Base-by-base conservation (phyloP, 2,329 filamentous ascomycete species). In the Polytolypa hystricis region DNA sequence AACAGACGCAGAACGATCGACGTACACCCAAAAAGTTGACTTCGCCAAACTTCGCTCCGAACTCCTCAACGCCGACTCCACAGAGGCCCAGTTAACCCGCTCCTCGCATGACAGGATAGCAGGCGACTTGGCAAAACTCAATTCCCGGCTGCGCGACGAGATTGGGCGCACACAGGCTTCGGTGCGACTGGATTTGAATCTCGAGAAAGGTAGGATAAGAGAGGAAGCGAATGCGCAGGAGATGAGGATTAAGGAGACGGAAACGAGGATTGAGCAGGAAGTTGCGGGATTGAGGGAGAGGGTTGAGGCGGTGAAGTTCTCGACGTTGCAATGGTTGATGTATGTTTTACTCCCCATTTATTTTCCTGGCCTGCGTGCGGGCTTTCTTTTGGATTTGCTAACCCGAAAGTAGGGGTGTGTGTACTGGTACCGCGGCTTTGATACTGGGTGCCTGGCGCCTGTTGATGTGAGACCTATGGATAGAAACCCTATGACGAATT, bases 211-310 rank as follows among this genome's bases (percentile, higher is more conserved):
- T 10, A 74, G 91, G 44, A 98, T 96, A 48, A 71, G 91, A 43
- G 91, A 98, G 64, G 91, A 98, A 68, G 86, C 87, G 12, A 93
- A 94, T 47, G 81, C 83, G 40, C 91, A 96, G 65, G 91, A 98
- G 62, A 77, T 98, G 62, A 93, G 94, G 68, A 85, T 98, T 53
- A 95, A 94, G 68, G 91, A 98, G 72, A 96, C 91, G 9, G 91
- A 98, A 67, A 94, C 87, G 40, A 80, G 93, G 63, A 96, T 98
- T 53, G 91, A 98, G 68, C 89, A 96, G 65, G 91, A 96, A 68
- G 86, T 91, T 37, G 89, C 89, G 27, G 81, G 82, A 20, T 60
- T 98, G 55, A 71, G 85, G 47, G 91, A 96, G 68, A 81, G 93
- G 64, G 71, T 98, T 32, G 91, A 98, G 66, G 83, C 85, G 48